Percentiles rank a stretch among this genome's conserved stretches.
phyloP scores from a whole-genome alignment of 2,329 filamentous ascomycete species.

The Colletotrichum sp. region DNA sequence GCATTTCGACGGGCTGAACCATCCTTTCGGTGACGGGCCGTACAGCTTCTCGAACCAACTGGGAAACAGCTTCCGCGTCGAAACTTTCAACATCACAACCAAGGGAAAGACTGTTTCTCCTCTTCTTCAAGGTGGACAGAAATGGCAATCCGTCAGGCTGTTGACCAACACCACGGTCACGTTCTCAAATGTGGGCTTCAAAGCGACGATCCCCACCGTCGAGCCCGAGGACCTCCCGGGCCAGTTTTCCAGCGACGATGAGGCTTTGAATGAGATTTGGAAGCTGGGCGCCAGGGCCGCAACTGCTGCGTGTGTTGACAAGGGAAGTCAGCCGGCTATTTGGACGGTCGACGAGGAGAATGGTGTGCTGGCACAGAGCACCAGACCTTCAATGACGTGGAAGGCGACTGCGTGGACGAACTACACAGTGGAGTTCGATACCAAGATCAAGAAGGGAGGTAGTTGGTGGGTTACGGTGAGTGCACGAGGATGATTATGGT shows the following conservation, averaged over 20 bases:
- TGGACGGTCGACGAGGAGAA: slow-evolving; percentile 35
- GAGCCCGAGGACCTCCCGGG: slow-evolving; percentile 30
- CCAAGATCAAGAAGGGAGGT: slow-evolving; percentile 41
- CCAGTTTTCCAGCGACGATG: slow-evolving; percentile 32
- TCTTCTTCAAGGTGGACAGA: slow-evolving; percentile 44
- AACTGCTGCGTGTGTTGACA: slow-evolving; percentile 39
- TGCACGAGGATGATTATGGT: not conserved
- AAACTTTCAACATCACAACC: slow-evolving; percentile 40
- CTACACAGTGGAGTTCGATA: slow-evolving; percentile 40
- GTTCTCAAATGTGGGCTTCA: slow-evolving; percentile 35
- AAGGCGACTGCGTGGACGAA: slow-evolving; percentile 29
- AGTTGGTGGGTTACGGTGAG: slow-evolving; percentile 40
- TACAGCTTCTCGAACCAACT: slow-evolving; percentile 27
- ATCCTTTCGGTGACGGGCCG: slow-evolving; percentile 35
- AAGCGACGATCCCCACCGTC: slow-evolving; percentile 28
- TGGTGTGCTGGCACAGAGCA: slow-evolving; percentile 38
- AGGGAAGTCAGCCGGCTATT: slow-evolving; percentile 36
- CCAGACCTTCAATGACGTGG: slow-evolving; percentile 31
- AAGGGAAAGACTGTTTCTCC: slow-evolving; percentile 31
- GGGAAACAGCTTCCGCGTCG: slow-evolving; percentile 38
- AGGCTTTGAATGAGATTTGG: slow-evolving; percentile 37
- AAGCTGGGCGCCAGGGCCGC: slow-evolving; percentile 38
- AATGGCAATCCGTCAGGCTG: slow-evolving; percentile 42
- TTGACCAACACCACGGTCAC: slow-evolving; percentile 35
- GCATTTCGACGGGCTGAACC: slow-evolving; percentile 29